Percentiles rank a stretch among this genome's conserved stretches.
These are phyloP conservation scores for Phragmites australis DNA, from an alignment of 176 grass and related monocot genomes.

Conservation along the genomic window DNA sequence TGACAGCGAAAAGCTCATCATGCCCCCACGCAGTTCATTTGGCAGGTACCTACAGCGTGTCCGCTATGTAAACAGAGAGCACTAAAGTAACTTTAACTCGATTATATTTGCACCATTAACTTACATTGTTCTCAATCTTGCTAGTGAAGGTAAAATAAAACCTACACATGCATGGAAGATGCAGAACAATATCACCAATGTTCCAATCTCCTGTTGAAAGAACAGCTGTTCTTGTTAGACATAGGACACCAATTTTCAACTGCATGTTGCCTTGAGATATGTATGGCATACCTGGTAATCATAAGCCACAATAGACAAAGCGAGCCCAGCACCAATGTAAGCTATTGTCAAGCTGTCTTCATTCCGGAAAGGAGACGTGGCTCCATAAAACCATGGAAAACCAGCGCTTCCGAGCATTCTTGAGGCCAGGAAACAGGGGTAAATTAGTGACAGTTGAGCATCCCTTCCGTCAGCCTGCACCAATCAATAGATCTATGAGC, in stretches of 20 bases:
- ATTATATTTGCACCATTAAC: not conserved
- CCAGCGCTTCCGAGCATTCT: conserved; percentile 69
- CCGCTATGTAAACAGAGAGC: conserved; percentile 29
- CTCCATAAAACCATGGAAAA: conserved; percentile 80
- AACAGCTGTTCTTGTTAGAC: not conserved
- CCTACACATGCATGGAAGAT: conserved; percentile 85
- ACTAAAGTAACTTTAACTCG: not conserved
- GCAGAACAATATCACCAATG: conserved; percentile 78
- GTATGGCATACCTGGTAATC: conserved; percentile 71
- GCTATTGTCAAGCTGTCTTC: conserved; percentile 73
- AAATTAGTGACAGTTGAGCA: conserved; percentile 65
- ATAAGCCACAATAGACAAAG: conserved; percentile 77
- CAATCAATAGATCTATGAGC: conserved; percentile 34
- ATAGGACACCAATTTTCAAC: not conserved
- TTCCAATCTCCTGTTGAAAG: conserved; percentile 71
- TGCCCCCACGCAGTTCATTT: conserved; percentile 92
- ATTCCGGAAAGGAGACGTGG: conserved; percentile 43
- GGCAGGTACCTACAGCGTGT: conserved; percentile 72
- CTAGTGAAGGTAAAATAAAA: conserved; percentile 84
- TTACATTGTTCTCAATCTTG: conserved; percentile 84
- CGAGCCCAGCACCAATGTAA: conserved; percentile 48
- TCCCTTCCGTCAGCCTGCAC: conserved; percentile 80
- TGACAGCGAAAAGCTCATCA: conserved; percentile 80
- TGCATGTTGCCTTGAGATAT: conserved; percentile 1
- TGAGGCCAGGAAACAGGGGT: conserved; percentile 84